Evolutionary conservation across 306 rosid genomes (phyloP).

Genomic region (Cucumis cinereus): DNA sequence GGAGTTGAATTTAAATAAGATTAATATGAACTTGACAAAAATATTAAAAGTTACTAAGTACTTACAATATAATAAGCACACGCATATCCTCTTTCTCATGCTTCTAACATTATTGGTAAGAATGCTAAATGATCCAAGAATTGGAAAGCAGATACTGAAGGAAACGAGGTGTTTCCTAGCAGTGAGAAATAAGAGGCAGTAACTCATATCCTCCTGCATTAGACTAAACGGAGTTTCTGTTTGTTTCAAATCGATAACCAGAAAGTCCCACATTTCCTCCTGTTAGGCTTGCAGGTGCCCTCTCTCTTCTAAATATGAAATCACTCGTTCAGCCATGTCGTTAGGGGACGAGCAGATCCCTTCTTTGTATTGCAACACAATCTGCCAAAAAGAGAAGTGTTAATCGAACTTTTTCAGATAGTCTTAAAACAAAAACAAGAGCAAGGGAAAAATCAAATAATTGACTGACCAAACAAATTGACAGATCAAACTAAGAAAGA

Average conservation of each 20-base stretch:
- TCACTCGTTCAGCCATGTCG: conserved; percentile 55
- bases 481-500: background rate
- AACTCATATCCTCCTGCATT: background rate
- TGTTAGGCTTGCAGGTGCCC: conserved; percentile 53
- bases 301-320: conserved; percentile 64
- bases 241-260: conserved; percentile 6
- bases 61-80: background rate
- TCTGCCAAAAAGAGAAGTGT: conserved; percentile 33
- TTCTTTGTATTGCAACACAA: conserved; percentile 55
- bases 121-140: background rate
- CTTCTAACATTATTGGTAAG: background rate
- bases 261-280: conserved; percentile 15
- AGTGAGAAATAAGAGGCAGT: conserved; percentile 9
- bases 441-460: background rate
- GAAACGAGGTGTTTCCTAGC: conserved; percentile 70
- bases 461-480: background rate
- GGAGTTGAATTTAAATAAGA: background rate
- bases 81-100: background rate
- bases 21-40: background rate
- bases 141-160: conserved; percentile 18
- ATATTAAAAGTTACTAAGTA: background rate
- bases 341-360: conserved; percentile 32
- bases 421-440: background rate
- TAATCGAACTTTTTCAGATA: background rate
- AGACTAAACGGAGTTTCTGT: background rate